Conservation (phyloP, 345 rosid genomes). For the Gossypium thurberi region DNA sequence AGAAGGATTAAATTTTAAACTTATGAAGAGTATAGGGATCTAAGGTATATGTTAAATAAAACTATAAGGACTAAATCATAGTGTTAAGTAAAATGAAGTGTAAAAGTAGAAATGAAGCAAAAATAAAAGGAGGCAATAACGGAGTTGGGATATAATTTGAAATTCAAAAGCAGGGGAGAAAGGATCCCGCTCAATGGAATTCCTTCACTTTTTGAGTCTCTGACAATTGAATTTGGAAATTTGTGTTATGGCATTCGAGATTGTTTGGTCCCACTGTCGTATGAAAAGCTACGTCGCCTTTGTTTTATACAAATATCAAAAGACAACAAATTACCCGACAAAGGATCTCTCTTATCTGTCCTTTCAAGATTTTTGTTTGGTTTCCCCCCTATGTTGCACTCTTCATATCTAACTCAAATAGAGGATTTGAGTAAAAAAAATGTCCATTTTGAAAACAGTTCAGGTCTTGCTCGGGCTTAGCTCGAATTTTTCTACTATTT, state of each 20-base stretch:
- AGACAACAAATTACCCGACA: constrained; percentile 4
- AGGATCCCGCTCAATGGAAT: constrained; percentile 31
- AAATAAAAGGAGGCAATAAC: background rate
- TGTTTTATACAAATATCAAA: constrained; percentile 3
- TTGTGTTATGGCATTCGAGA: background rate
- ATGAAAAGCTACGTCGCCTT: constrained; percentile 26
- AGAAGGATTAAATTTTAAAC: no score
- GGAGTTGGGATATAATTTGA: constrained; percentile 16
- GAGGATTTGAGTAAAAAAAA: no score
- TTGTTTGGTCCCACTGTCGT: constrained; percentile 12
- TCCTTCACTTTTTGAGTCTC: background rate
- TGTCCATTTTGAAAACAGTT: no score
- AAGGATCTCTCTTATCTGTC: background rate
- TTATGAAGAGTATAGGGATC: no score
- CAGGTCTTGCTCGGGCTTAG: accelerated
- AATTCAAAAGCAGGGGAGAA: constrained; percentile 29
- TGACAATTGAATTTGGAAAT: background rate
- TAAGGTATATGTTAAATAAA: no score
- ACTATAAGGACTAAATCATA: background rate
- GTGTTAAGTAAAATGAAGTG: background rate
- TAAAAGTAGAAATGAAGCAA: background rate
- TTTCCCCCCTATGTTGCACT: background rate
- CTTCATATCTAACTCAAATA: no score
- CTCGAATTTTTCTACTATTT: no score
- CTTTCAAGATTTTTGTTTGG: background rate